Base-by-base conservation (phyloP, 352 stramenopile genomes). In the Pythium monospermum region DNA sequence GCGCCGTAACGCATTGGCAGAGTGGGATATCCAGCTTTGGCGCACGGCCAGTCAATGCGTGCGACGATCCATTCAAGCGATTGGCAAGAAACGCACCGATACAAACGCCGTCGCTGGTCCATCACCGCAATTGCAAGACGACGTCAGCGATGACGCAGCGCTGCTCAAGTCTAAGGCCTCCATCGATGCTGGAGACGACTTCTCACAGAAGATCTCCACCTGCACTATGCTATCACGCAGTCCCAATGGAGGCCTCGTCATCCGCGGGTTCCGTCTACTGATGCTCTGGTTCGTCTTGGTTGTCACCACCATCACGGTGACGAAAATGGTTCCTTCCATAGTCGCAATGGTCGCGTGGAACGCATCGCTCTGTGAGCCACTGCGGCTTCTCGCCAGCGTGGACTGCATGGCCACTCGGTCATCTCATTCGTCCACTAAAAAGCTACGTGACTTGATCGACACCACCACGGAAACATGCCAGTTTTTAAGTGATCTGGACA, bases 341-440 rank as follows among this genome's bases (percentile, higher is more conserved):
- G 68, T 83, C 23, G 75, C 71, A 7, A 55, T 83, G 39, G 61
- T 83, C n/a, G 76, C 67, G 12, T 61, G 75, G 35, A 87, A 87
- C 33, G 57, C 71, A 21, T 66, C 75, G 21, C 63, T 87, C 30
- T 74, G 62, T 32, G 76, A 85, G 49, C 64, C 69, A 15, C 27
- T 76, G 18, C 62, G 71, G 1, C 27, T 82, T 26, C 15, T 66
- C 16, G 25, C 54, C 12, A 71, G 71, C 0, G 32, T 68, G 26
- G 53, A 75, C 26, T 69, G 67, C 25, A 59, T 64, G 40, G 49
- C 35, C 15, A 42, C 28, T 13, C 58, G 40, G 12, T 39, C 32
- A 26, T 56, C n/a, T 11, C 51, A 2, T 35, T 69, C 4, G 8
- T 28, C 19, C 66, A 58, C 23, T 59, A 25, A 25, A 22, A 28